Percentiles rank a stretch among this genome's conserved stretches.
phyloP scores from a whole-genome alignment of 75 land plant species.

The Selaginella moellendorffii region DNA sequence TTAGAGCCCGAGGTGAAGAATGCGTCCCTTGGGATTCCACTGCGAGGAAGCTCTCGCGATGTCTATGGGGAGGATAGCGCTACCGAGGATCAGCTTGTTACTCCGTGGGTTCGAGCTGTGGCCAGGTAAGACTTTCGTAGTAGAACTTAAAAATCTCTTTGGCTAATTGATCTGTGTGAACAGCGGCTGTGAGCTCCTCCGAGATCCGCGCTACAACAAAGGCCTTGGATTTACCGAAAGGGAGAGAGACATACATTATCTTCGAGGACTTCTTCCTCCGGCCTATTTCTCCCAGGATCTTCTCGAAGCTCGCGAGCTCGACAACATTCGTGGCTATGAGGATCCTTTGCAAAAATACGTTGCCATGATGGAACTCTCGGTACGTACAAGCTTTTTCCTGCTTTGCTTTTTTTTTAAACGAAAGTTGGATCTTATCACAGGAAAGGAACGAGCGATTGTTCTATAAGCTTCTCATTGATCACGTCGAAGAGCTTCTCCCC shows the following conservation, averaged over 20 bases:
- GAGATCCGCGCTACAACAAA: conserved; percentile 81
- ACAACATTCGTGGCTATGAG: not conserved
- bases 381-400: not conserved
- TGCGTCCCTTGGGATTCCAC: conserved; percentile 21
- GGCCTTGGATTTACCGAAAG: conserved; percentile 76
- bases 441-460: conserved; percentile 21
- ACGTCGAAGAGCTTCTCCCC: conserved; percentile 3
- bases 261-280: conserved; percentile 85
- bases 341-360: not conserved
- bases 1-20: conserved; percentile 24
- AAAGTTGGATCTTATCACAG: conserved; percentile 12
- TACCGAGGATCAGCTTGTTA: conserved; percentile 61
- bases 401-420: not conserved
- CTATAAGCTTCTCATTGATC: conserved; percentile 4
- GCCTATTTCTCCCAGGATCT: conserved; percentile 50
- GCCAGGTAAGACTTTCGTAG: conserved; percentile 47
- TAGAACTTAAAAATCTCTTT: not conserved
- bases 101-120: conserved; percentile 74
- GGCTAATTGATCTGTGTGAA: not conserved
- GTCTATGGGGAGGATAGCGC: conserved; percentile 75
- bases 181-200: conserved; percentile 67
- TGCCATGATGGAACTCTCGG: not conserved
- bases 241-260: conserved; percentile 75
- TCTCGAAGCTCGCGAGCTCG: conserved; percentile 31
- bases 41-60: conserved; percentile 63